Conservation (phyloP, 2,329 filamentous ascomycete species). For the Monosporascus sp. region DNA sequence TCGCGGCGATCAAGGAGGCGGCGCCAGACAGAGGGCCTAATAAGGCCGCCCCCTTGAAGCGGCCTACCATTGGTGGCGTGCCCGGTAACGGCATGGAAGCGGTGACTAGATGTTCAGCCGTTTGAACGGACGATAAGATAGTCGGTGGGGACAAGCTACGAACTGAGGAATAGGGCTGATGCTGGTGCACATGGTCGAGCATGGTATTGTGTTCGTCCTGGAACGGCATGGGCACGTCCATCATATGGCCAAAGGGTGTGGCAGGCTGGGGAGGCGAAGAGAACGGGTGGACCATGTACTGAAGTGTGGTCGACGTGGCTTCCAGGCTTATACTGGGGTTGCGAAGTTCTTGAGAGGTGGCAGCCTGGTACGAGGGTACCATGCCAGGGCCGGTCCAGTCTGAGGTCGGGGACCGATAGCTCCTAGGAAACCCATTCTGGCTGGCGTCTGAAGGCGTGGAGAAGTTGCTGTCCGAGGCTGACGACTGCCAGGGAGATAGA, state of each 20-base stretch:
- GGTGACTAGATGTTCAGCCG: constrained; percentile 46
- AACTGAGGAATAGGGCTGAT: constrained; percentile 38
- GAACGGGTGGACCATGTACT: constrained; percentile 24
- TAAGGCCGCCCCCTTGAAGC: constrained; percentile 37
- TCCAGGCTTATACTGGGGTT: constrained; percentile 20
- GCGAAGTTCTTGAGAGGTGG: constrained; percentile 12
- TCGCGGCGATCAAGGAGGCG: constrained; percentile 33
- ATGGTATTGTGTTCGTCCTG: constrained; percentile 26
- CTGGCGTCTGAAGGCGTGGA: constrained; percentile 40
- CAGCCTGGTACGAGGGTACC: constrained; percentile 7
- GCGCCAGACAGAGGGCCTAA: constrained; percentile 28
- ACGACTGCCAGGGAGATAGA: constrained; percentile 37
- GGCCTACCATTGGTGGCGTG: constrained; percentile 32
- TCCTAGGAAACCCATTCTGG: constrained; percentile 10
- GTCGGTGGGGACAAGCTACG: constrained; percentile 46
- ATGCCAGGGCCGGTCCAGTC: constrained; percentile 15
- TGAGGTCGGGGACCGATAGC: constrained; percentile 20
- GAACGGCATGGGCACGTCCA: constrained; percentile 33
- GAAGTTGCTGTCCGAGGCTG: constrained; percentile 42
- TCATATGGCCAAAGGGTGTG: constrained; percentile 25
- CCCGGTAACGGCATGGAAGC: constrained; percentile 35
- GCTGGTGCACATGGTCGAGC: constrained; percentile 31
- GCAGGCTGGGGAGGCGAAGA: constrained; percentile 24
- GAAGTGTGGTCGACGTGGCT: constrained; percentile 17
- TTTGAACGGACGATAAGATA: constrained; percentile 38